These are phyloP conservation scores for Pseudogymnoascus sp. DNA, from an alignment of 2,329 filamentous ascomycete species.

Conservation along the genomic window DNA sequence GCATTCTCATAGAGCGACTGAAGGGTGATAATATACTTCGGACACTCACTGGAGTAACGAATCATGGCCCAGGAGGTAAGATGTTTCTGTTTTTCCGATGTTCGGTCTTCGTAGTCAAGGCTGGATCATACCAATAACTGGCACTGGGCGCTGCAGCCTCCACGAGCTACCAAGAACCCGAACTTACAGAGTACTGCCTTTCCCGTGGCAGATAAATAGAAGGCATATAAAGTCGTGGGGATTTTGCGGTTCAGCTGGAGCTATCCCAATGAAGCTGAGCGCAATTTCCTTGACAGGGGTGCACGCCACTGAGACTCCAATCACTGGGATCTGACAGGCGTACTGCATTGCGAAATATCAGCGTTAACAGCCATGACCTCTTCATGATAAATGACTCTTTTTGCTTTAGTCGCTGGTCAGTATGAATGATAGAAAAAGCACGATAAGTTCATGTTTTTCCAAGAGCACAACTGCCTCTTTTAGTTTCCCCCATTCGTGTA, in stretches of 20 bases:
- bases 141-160: not conserved
- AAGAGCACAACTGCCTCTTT: not conserved
- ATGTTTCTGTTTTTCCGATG: not conserved
- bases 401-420: not conserved
- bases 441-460: not conserved
- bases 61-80: not conserved
- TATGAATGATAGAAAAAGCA: not conserved
- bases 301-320: not conserved
- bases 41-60: not conserved
- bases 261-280: not conserved
- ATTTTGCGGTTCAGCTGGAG: not conserved
- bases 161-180: not conserved
- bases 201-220: not conserved
- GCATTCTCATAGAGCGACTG: not conserved
- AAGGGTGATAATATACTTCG: not conserved
- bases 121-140: not conserved
- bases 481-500: not conserved
- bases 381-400: not conserved
- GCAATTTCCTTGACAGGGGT: not conserved
- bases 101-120: not conserved
- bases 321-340: not conserved
- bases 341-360: not conserved
- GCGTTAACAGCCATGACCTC: not conserved
- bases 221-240: not conserved
- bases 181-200: not conserved